Base-by-base conservation (phyloP, 306 rosid genomes). In the Abrus pulchellus region DNA sequence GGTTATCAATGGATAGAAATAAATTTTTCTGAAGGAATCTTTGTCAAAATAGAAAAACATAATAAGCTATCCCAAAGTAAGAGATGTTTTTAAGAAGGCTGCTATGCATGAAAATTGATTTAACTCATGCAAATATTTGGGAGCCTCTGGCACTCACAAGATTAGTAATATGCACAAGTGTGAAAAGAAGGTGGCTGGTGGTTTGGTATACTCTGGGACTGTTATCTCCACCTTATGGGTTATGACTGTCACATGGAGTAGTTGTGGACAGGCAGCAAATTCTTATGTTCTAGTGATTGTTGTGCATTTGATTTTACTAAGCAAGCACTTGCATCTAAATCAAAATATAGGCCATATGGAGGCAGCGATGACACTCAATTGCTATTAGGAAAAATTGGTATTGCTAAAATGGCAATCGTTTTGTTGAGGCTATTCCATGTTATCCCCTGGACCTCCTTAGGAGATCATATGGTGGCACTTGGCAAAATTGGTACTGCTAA, bases 261-360 rank as follows among this genome's bases (percentile, higher is more conserved):
- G 33, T 74, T 65, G 10, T 55, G 47, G 65, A 48, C 11, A 28
- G 38, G n/a, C 7, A 48, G 0, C 20, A 20, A 14, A 56, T n/a
- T 54, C 28, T 48, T 50, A 49, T 75, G 9, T 4, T 48, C n/a
- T 28, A 5, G 41, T 36, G 38, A 54, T 0, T 59, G 12, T 7
- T 30, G 29, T 28, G 29, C 30, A 28, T 49, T 32, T 52, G 47
- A 53, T 72, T 72, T 30, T n/a, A 40, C 4, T 32, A 29, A 57
- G 52, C 14, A 14, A 69, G 3, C 38, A 59, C 62, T 69, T 44
- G 38, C 43, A 69, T 64, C 52, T 53, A 53, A 72, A 53, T 66
- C 27, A 47, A 80, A 80, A 44, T 20, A 48, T 69, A 32, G 38
- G 36, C 44, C 66, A 49, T 62, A 43, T 40, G 30, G 4, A 2